phyloP scores from a whole-genome alignment of 75 land plant species.

The Picea glauca region DNA sequence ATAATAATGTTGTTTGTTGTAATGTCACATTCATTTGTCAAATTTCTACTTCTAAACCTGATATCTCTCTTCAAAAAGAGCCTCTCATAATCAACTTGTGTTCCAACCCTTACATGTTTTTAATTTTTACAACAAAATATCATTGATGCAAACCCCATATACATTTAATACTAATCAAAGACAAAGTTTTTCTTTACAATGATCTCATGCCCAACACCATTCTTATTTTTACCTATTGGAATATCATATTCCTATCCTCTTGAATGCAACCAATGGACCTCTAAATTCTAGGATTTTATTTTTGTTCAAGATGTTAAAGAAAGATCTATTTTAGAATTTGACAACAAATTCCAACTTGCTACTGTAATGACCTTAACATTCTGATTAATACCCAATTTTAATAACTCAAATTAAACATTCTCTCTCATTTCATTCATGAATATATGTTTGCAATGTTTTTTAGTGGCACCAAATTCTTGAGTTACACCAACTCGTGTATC shows the following conservation, averaged over 20 bases:
- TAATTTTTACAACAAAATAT: no score
- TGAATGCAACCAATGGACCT: slow-evolving; percentile 70
- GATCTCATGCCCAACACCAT: slow-evolving; percentile 78
- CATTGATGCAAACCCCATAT: no score
- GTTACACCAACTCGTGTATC: slow-evolving; percentile 99
- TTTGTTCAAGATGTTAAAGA: slow-evolving; percentile 85
- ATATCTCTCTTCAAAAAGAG: no score
- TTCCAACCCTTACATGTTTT: no score
- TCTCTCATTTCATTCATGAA: slow-evolving; percentile 56
- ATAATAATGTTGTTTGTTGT: no score
- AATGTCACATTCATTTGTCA: no score
- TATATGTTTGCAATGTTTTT: slow-evolving; percentile 76
- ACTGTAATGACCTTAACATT: slow-evolving; percentile 27
- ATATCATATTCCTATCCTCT: slow-evolving; percentile 98
- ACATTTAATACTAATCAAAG: slow-evolving; percentile 59
- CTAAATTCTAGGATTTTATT: slow-evolving; percentile 89
- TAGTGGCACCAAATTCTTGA: slow-evolving; percentile 90
- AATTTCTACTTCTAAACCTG: no score
- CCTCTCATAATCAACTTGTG: no score
- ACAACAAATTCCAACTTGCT: slow-evolving; percentile 22
- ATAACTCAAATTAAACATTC: slow-evolving; percentile 35
- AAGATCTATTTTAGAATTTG: slow-evolving; percentile 26
- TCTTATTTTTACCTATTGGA: slow-evolving; percentile 65
- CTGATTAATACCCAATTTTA: slow-evolving; percentile 35
- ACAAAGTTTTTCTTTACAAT: slow-evolving; percentile 79